These are phyloP conservation scores for Schwanniomyces vanrijiae DNA, from an alignment of 805 yeast species.

Conservation along the genomic window DNA sequence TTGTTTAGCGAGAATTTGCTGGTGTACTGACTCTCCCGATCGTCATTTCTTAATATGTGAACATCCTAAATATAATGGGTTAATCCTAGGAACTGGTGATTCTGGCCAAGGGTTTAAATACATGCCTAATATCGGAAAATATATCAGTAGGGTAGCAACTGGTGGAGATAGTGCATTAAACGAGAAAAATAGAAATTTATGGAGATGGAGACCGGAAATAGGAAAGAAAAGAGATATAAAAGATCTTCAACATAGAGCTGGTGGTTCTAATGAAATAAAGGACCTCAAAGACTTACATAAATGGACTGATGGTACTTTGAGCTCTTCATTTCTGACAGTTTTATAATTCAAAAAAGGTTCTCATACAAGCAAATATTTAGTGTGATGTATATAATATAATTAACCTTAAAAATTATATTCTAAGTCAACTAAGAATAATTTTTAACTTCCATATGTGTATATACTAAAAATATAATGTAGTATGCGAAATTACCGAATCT, in stretches of 20 bases:
- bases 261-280: conserved; percentile 6
- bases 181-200: conserved; percentile 12
- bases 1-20: conserved; percentile 17
- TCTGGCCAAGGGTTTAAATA: conserved; percentile 41
- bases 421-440: too few relatives aligned
- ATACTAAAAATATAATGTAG: too few relatives aligned
- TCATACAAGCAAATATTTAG: too few relatives aligned
- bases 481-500: too few relatives aligned
- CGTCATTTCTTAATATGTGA: conserved; percentile 33
- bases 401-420: too few relatives aligned
- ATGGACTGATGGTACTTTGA: conserved; percentile 5
- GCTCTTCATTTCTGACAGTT: neutral
- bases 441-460: too few relatives aligned
- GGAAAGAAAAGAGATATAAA: conserved; percentile 4
- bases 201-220: conserved; percentile 8
- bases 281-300: conserved; percentile 4
- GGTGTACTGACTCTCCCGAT: conserved; percentile 36
- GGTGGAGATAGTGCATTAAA: conserved; percentile 27
- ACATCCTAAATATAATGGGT: conserved; percentile 25
- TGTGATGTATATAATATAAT: too few relatives aligned
- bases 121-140: conserved; percentile 33
- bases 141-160: conserved; percentile 47
- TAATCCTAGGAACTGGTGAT: conserved; percentile 37
- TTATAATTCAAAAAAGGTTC: too few relatives aligned
- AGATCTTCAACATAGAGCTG: conserved; percentile 4